Base-by-base conservation (phyloP, 345 rosid genomes). In the Leavenworthia alabamica region DNA sequence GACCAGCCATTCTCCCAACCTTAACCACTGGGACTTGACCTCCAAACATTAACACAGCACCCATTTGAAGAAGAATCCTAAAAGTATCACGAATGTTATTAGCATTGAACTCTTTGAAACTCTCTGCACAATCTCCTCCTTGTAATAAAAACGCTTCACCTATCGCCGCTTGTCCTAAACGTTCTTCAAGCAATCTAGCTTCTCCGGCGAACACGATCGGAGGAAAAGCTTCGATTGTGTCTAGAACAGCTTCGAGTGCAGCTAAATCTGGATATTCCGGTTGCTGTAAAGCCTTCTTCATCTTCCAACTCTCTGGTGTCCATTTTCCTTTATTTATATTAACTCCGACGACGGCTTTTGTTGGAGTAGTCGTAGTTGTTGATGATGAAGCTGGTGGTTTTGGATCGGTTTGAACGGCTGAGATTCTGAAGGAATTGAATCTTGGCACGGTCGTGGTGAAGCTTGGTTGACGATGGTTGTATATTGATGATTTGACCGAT, bases 1-100 rank as follows among this genome's bases (percentile, higher is more conserved):
- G 87, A 28, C 90, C 90, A 1, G 90, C 90, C n/a, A n/a, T n/a
- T n/a, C n/a, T n/a, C n/a, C n/a, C n/a, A n/a, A 85, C 90, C 90
- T 82, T 85, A 46, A 85, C 56, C 2, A 85, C 90, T 2, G 88
- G 90, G 68, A 85, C 66, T 62, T 82, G 90, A 13, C 90, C 90
- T 10, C 90, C 90, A 31, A 85, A 82, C 90, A 85, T 85, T 72
- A 85, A 64, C 48, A 85, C 90, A 28, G 77, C 90, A 37, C 90
- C 81, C 90, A 85, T 85, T 61, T 82, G 90, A 13, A 84, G 85
- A 37, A 85, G 70, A 51, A 85, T 79, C 73, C 87, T 64, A 42
- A 85, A 85, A 35, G 90, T 82, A 27, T 85, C 91, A 53, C 91
- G 83, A 64, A 82, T 85, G 78, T 85, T 85, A 32, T 82, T 82